Evolutionary conservation across 1,139 yeast genomes (phyloP).

Genomic region (Yamadazyma epiphylla): DNA sequence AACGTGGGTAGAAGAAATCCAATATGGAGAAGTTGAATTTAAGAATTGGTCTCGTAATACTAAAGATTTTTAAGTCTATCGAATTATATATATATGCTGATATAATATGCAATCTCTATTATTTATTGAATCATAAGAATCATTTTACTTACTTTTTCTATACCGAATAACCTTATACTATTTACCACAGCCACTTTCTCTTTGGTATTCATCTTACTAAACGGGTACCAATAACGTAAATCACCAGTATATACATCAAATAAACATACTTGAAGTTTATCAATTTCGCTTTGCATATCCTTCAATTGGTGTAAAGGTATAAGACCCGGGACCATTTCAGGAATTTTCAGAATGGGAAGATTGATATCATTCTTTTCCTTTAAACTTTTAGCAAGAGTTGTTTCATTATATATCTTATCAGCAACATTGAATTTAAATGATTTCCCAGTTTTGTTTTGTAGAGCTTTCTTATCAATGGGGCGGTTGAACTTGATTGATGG

Average conservation of each 20-base stretch:
- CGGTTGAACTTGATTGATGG: constrained; percentile 3
- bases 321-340: constrained; percentile 49
- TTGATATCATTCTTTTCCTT: constrained; percentile 17
- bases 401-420: constrained; percentile 29
- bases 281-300: constrained; percentile 9
- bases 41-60: constrained; percentile 57
- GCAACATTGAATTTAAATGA: constrained; percentile 22
- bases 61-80: too few relatives aligned
- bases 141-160: constrained; percentile 21
- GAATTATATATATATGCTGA: too few relatives aligned
- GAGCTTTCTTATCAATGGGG: constrained; percentile 3
- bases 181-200: constrained; percentile 31
- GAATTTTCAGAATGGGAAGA: constrained; percentile 14
- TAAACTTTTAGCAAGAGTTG: constrained; percentile 23
- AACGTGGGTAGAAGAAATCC: constrained; percentile 82
- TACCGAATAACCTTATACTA: constrained; percentile 40
- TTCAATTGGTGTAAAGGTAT: constrained; percentile 46
- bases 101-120: too few relatives aligned
- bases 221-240: constrained; percentile 10
- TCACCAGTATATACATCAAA: constrained; percentile 10
- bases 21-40: constrained; percentile 78
- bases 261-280: constrained; percentile 15
- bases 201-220: constrained; percentile 17
- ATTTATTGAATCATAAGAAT: constrained; percentile 17
- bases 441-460: neutral